phyloP scores from a whole-genome alignment of 495 filamentous ascomycete genomes.

The Gamarada debralockiae region DNA sequence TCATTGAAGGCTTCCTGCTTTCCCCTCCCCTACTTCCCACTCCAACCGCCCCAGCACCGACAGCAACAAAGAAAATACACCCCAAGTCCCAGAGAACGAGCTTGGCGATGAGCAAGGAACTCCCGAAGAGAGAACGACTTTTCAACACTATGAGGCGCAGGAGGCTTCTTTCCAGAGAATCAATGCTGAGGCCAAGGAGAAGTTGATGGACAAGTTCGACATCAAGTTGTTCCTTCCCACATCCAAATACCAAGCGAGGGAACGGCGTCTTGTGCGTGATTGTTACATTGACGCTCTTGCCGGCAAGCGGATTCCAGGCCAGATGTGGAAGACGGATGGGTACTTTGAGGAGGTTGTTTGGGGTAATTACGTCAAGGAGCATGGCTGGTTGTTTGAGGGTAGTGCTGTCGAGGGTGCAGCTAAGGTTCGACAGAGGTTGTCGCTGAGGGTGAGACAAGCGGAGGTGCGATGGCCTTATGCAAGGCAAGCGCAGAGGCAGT shows the following conservation, averaged over 20 bases:
- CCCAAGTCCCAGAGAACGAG: too few relatives aligned
- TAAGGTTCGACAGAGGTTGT: too few relatives aligned
- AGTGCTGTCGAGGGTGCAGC: neutral
- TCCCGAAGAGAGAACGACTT: too few relatives aligned
- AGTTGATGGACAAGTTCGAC: neutral
- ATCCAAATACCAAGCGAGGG: neutral
- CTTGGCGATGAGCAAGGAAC: too few relatives aligned
- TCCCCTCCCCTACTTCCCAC: too few relatives aligned
- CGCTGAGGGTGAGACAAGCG: too few relatives aligned
- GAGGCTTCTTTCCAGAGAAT: neutral
- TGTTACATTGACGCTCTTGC: conserved; percentile 4
- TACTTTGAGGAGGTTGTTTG: conserved; percentile 21
- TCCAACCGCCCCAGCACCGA: too few relatives aligned
- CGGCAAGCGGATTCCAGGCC: neutral
- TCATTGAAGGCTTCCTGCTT: too few relatives aligned
- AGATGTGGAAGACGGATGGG: conserved; percentile 17
- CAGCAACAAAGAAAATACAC: too few relatives aligned
- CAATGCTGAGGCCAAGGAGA: neutral
- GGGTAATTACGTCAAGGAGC: conserved; percentile 8
- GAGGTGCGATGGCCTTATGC: too few relatives aligned
- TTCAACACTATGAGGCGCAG: too few relatives aligned
- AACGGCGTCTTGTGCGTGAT: neutral
- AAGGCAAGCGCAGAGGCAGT: too few relatives aligned
- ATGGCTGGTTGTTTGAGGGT: conserved; percentile 11
- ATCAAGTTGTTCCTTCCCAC: conserved; percentile 9